phyloP scores from a whole-genome alignment of 371 early-diverging fungal genomes.

The Haplosporangium sp. region DNA sequence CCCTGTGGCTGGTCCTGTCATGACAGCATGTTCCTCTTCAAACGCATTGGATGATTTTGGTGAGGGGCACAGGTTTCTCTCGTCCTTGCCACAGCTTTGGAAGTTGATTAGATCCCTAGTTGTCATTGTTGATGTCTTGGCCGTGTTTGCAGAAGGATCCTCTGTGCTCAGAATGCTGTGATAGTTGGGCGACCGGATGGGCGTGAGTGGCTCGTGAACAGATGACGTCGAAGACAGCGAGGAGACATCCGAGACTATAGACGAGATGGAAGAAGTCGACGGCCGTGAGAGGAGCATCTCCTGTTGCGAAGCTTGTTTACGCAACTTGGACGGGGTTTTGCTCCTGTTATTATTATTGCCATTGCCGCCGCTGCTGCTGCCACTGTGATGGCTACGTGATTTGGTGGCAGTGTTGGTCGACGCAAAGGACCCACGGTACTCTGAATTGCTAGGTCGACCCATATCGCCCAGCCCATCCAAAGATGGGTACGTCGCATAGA shows the following conservation, averaged over 20 bases:
- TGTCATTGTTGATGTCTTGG: neutral
- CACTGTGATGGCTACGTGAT: neutral
- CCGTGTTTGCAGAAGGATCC: conserved; percentile 1
- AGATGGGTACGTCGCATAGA: conserved; percentile 38
- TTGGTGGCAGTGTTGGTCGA: conserved; percentile 1
- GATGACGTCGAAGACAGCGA: conserved; percentile 14
- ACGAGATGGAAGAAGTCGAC: conserved; percentile 32
- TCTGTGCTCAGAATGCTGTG: conserved; percentile 11
- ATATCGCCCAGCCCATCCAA: conserved; percentile 44
- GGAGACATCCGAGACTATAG: conserved; percentile 31
- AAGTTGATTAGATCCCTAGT: conserved; percentile 11
- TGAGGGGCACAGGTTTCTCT: conserved; percentile 10
- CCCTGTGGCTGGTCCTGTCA: neutral
- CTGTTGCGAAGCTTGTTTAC: conserved; percentile 23
- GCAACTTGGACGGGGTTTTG: conserved; percentile 3
- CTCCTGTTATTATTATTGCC: neutral
- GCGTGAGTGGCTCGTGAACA: conserved; percentile 29
- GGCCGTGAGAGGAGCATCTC: conserved; percentile 10
- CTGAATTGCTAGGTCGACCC: conserved; percentile 13
- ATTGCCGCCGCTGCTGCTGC: no score
- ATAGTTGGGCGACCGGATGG: conserved; percentile 30
- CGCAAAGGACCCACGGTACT: conserved; percentile 11
- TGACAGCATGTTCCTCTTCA: neutral
- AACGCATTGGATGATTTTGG: conserved; percentile 30
- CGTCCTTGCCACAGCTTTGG: conserved; percentile 2